Evolutionary conservation across 2,329 filamentous ascomycete species (phyloP).

Genomic region (Myrmaecium sp.): DNA sequence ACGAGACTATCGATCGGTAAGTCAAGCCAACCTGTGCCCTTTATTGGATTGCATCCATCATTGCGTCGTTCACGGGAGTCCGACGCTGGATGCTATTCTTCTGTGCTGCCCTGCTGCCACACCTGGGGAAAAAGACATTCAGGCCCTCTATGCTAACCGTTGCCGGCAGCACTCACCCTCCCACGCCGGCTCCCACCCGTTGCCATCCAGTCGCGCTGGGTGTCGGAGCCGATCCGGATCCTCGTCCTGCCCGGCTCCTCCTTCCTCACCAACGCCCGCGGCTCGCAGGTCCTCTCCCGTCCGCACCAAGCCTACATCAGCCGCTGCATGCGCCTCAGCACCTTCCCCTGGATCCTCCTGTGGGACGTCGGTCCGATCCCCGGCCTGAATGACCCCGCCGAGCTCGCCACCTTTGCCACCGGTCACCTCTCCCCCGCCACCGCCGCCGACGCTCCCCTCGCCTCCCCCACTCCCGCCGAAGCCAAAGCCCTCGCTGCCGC

Average conservation of each 20-base stretch:
- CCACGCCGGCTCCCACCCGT: slow-evolving; percentile 41
- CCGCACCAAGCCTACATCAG: slow-evolving; percentile 40
- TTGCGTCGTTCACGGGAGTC: too few species aligned
- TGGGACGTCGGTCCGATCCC: slow-evolving; percentile 40
- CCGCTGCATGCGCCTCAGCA: slow-evolving; percentile 39
- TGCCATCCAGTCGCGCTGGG: slow-evolving; percentile 42
- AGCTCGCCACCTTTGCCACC: slow-evolving; percentile 18
- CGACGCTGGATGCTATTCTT: too few species aligned
- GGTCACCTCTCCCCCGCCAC: slow-evolving; percentile 25
- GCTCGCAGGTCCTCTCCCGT: slow-evolving; percentile 41
- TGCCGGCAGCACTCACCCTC: slow-evolving; percentile 34
- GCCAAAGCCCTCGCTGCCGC: slow-evolving; percentile 31
- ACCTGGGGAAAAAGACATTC: too few species aligned
- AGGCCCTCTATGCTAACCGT: slow-evolving; percentile 8
- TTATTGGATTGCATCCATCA: too few species aligned
- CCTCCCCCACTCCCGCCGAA: slow-evolving; percentile 50
- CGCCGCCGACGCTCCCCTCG: slow-evolving; percentile 17
- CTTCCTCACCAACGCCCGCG: slow-evolving; percentile 41
- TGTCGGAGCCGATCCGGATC: slow-evolving; percentile 43
- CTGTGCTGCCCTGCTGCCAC: too few species aligned
- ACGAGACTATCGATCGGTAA: slow-evolving; percentile 68
- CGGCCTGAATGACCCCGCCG: slow-evolving; percentile 24
- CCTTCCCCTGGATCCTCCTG: slow-evolving; percentile 42
- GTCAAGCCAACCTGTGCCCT: too few species aligned
- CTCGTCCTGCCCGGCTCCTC: slow-evolving; percentile 34